A percentile compares a stretch with the other conserved stretches of the same genome.
These are phyloP conservation scores for Saccharomycopsis sp. DNA, from an alignment of 805 yeast species.

Conservation along the genomic window DNA sequence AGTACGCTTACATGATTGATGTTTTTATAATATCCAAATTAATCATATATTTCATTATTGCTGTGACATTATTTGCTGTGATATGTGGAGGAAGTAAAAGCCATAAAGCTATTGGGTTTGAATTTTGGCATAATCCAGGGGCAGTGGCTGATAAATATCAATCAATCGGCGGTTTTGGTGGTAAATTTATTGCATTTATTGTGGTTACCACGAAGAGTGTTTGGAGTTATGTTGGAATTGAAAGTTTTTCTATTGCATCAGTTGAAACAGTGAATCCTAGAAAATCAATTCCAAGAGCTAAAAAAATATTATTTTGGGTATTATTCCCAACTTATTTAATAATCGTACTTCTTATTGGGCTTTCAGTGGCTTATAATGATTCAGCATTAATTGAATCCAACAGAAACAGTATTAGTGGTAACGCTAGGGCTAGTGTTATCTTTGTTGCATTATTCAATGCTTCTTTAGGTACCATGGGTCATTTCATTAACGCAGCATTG, in stretches of 20 bases:
- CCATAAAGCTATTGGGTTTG: constrained; percentile 44
- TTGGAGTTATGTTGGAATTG: constrained; percentile 67
- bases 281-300: constrained; percentile 63
- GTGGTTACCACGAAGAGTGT: constrained; percentile 50
- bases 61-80: constrained; percentile 30
- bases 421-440: constrained; percentile 10
- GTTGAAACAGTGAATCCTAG: constrained; percentile 70
- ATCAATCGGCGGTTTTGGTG: constrained; percentile 27
- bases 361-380: constrained; percentile 59
- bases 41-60: constrained; percentile 22
- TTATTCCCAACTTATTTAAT: constrained; percentile 42
- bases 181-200: constrained; percentile 54
- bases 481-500: constrained; percentile 17
- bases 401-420: constrained; percentile 29
- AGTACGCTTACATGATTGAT: constrained; percentile 18
- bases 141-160: constrained; percentile 24
- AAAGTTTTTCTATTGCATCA: constrained; percentile 63
- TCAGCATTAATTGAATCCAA: constrained; percentile 40
- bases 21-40: constrained; percentile 12
- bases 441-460: constrained; percentile 19
- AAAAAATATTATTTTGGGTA: constrained; percentile 61
- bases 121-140: constrained; percentile 44
- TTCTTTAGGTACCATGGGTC: constrained; percentile 10
- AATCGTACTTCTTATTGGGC: constrained; percentile 56
- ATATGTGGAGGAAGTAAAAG: constrained; percentile 36